phyloP scores from a whole-genome alignment of 371 early-diverging fungal species.

The Apophysomyces trapeziformis region DNA sequence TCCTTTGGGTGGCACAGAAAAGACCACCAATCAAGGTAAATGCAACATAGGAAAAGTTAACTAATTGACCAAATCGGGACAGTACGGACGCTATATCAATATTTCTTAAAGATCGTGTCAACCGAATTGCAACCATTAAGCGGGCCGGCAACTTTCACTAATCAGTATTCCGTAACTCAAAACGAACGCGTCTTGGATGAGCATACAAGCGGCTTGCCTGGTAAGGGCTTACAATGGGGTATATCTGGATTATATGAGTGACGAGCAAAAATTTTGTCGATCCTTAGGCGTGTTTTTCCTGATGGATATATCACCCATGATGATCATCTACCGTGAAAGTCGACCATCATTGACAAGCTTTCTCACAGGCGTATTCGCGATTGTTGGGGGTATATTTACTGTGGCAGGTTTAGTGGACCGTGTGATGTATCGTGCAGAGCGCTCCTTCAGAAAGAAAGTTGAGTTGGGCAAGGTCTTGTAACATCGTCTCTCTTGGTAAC shows the following conservation, averaged over 20 bases:
- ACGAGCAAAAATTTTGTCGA: slow-evolving; percentile 1
- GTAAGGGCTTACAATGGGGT: slow-evolving; percentile 30
- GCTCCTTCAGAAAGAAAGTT: slow-evolving; percentile 77
- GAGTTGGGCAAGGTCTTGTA: slow-evolving; percentile 82
- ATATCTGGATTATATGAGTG: neutral
- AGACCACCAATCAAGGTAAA: slow-evolving; percentile 52
- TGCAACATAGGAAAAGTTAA: neutral
- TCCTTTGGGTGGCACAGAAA: slow-evolving; percentile 75
- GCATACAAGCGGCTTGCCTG: slow-evolving; percentile 53
- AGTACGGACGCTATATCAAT: slow-evolving; percentile 73
- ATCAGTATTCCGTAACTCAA: slow-evolving; percentile 95
- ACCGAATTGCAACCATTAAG: slow-evolving; percentile 77
- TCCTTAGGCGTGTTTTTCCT: slow-evolving; percentile 88
- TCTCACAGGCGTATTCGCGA: slow-evolving; percentile 90
- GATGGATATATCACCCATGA: slow-evolving; percentile 97
- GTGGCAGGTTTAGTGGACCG: slow-evolving; percentile 94
- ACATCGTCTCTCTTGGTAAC: neutral
- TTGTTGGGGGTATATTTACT: slow-evolving; percentile 95
- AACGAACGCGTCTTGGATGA: slow-evolving; percentile 59
- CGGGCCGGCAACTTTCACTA: slow-evolving; percentile 72
- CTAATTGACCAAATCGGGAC: neutral
- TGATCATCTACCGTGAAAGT: slow-evolving; percentile 85
- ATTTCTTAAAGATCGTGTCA: slow-evolving; percentile 93
- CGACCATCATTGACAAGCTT: slow-evolving; percentile 86
- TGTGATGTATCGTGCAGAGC: slow-evolving; percentile 87